A percentile compares a stretch with the other conserved stretches of the same genome.
Conservation (phyloP, 371 early-diverging fungal genomes). For the Mortierella sp. region DNA sequence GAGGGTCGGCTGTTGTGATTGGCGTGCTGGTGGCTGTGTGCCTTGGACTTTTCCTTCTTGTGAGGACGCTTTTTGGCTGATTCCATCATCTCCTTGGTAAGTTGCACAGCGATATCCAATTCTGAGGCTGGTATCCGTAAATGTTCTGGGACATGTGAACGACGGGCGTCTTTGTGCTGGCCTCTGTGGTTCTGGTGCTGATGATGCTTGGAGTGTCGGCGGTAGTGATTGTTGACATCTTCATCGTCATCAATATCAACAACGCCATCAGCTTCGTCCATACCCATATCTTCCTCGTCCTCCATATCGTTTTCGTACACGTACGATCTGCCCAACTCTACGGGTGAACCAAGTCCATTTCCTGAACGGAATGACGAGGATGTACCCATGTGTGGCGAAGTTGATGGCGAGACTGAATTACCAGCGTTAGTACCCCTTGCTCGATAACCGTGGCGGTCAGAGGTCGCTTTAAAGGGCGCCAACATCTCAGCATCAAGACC, state of each 20-base stretch:
- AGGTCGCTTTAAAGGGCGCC: neutral
- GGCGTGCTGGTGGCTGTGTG: neutral
- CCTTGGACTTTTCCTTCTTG: constrained; percentile 2
- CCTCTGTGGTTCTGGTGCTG: neutral
- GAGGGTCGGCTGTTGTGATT: constrained; percentile 8
- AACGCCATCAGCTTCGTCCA: constrained; percentile 11
- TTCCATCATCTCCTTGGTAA: constrained; percentile 42
- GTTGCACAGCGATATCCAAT: constrained; percentile 38
- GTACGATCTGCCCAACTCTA: constrained; percentile 3
- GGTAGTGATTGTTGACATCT: constrained; percentile 3
- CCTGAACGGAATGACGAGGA: neutral
- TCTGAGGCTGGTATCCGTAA: constrained; percentile 28
- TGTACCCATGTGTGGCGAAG: constrained; percentile 11
- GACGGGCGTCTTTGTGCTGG: constrained; percentile 4
- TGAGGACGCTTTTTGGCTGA: constrained; percentile 8
- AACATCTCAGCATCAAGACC: neutral
- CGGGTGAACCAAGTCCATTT: constrained; percentile 29
- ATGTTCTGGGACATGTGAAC: constrained; percentile 25
- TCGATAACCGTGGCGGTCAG: constrained; percentile 21
- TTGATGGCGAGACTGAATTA: constrained; percentile 13
- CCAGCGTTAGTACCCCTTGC: constrained; percentile 5
- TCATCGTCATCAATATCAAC: constrained; percentile 26
- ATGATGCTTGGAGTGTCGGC: neutral
- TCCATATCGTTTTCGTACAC: neutral
- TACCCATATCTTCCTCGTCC: neutral